Conservation (phyloP, 345 rosid species). For the Lepidium africanum region DNA sequence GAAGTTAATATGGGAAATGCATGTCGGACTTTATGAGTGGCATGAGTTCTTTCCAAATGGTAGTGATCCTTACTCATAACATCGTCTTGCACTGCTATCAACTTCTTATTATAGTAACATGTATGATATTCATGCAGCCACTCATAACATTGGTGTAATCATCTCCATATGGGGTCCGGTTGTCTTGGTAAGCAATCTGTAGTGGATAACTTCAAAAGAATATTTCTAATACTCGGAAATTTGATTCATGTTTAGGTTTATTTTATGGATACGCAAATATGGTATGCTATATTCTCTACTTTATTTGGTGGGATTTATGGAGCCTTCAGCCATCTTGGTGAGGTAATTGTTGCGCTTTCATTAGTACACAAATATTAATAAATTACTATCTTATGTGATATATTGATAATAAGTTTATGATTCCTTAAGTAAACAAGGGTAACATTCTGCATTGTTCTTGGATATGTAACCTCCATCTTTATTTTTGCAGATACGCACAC, state of each 20-base stretch:
- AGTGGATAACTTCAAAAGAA: conserved; percentile 1
- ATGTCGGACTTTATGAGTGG: conserved; percentile 59
- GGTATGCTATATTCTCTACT: conserved; percentile 96
- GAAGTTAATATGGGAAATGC: conserved; percentile 63
- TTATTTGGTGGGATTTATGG: conserved; percentile 94
- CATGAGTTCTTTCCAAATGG: conserved; percentile 86
- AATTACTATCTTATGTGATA: not conserved
- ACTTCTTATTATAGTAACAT: conserved; percentile 8
- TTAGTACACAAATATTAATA: not conserved
- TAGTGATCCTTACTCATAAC: conserved; percentile 21
- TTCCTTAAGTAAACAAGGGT: not conserved
- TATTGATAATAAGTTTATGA: not conserved
- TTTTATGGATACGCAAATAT: conserved; percentile 92
- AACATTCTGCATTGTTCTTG: not conserved
- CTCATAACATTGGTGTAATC: conserved; percentile 73
- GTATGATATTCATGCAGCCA: conserved; percentile 39
- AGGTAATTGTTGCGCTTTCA: conserved; percentile 47
- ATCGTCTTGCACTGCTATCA: not conserved
- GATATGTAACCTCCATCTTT: not conserved
- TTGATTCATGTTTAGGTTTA: conserved; percentile 55
- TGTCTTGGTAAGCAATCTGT: conserved; percentile 56
- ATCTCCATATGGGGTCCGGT: conserved; percentile 95
- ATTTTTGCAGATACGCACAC: conserved; percentile 64
- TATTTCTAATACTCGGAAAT: conserved; percentile 7
- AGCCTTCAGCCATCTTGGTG: conserved; percentile 96